These are phyloP conservation scores for Scenedesmus sp. DNA, from an alignment of 163 green algal genomes.

Conservation along the genomic window DNA sequence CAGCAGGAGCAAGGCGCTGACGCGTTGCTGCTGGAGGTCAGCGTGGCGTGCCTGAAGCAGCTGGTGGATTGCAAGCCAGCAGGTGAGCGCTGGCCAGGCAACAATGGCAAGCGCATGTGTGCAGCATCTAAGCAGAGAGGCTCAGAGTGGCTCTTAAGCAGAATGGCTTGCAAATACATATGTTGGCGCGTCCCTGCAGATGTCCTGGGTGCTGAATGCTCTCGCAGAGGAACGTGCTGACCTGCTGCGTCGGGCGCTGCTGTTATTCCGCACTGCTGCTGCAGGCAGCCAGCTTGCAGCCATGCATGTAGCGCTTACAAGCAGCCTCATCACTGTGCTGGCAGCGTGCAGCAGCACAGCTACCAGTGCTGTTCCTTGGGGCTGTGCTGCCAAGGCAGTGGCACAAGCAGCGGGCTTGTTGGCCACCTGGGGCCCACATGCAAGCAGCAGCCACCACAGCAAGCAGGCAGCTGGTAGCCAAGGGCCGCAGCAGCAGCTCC, in stretches of 20 bases:
- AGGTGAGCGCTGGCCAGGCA: neutral
- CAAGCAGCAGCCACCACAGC: neutral
- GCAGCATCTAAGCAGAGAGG: neutral
- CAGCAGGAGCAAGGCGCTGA: neutral
- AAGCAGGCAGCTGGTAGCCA: neutral
- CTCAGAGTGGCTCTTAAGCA: no score
- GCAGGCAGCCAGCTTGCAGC: neutral
- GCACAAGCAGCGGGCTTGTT: neutral
- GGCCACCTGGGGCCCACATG: neutral
- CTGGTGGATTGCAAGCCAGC: neutral
- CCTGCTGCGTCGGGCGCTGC: no score
- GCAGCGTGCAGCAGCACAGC: conserved; percentile 2
- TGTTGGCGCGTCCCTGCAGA: neutral
- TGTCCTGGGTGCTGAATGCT: neutral
- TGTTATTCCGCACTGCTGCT: neutral
- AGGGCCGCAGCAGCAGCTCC: neutral
- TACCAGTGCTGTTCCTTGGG: neutral
- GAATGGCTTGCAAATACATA: no score
- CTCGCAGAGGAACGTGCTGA: neutral
- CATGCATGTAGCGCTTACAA: neutral
- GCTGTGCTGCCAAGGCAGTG: neutral
- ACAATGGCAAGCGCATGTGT: neutral
- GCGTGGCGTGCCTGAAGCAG: conserved; percentile 5
- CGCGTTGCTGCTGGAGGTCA: neutral
- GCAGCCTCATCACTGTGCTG: neutral